phyloP scores from a whole-genome alignment of 2,329 filamentous ascomycete genomes.

The Exophiala sp. region DNA sequence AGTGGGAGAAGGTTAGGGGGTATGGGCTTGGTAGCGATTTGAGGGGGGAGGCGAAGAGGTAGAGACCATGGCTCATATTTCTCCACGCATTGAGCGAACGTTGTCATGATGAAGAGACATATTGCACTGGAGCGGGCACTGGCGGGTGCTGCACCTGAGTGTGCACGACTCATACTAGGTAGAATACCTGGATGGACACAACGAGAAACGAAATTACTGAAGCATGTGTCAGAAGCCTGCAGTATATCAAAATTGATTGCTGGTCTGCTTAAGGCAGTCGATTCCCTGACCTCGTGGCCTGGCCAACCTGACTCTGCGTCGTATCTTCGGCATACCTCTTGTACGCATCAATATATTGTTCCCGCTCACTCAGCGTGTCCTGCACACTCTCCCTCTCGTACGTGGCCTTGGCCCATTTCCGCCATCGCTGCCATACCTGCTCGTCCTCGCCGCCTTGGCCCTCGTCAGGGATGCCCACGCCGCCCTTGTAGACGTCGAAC shows the following conservation, averaged over 20 bases:
- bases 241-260: background rate
- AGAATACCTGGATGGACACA: too few relatives aligned
- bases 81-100: too few relatives aligned
- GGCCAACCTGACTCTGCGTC: slow-evolving; percentile 59
- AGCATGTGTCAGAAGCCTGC: too few relatives aligned
- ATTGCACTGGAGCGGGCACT: too few relatives aligned
- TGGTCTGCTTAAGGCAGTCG: slow-evolving; percentile 54
- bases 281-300: slow-evolving; percentile 61
- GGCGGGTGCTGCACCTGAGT: too few relatives aligned
- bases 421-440: slow-evolving; percentile 62
- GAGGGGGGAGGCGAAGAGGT: slow-evolving; percentile 22
- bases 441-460: slow-evolving; percentile 54
- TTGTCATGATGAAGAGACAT: too few relatives aligned
- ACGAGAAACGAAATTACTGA: too few relatives aligned
- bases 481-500: slow-evolving; percentile 70
- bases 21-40: slow-evolving; percentile 65
- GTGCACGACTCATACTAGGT: too few relatives aligned
- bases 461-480: slow-evolving; percentile 48
- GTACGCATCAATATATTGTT: slow-evolving; percentile 67
- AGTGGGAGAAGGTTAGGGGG: slow-evolving; percentile 97
- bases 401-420: slow-evolving; percentile 60
- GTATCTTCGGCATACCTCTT: slow-evolving; percentile 64
- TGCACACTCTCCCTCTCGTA: slow-evolving; percentile 59
- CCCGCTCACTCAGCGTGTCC: slow-evolving; percentile 65
- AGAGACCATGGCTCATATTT: background rate